Evolutionary conservation across 371 early-diverging fungal genomes (phyloP).

Genomic region (Actinomucor elegans): DNA sequence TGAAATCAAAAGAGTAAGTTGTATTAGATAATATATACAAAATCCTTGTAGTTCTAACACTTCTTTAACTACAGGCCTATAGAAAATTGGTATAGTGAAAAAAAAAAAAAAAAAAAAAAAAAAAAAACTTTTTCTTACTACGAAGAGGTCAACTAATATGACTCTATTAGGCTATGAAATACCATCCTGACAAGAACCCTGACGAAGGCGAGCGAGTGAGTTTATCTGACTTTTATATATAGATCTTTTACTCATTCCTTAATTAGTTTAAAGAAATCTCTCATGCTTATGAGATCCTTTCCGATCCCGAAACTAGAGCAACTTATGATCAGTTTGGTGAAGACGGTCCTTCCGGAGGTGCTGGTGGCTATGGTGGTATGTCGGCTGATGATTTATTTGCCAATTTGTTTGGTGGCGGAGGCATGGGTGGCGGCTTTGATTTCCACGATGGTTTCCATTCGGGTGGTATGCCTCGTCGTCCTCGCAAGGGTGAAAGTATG

Average conservation of each 20-base stretch:
- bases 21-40: neutral
- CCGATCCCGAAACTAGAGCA: constrained; percentile 84
- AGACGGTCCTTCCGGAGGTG: constrained; percentile 70
- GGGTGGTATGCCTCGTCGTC: constrained; percentile 61
- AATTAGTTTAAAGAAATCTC: constrained; percentile 86
- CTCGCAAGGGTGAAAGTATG: constrained; percentile 78
- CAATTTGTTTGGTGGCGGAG: constrained; percentile 75
- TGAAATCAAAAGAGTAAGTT: constrained; percentile 80
- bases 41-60: no score
- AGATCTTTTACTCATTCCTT: neutral
- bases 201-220: constrained; percentile 46
- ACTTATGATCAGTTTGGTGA: constrained; percentile 90
- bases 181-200: constrained; percentile 92
- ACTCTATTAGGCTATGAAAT: constrained; percentile 90
- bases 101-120: no score
- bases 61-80: constrained; percentile 70
- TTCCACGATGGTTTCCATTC: constrained; percentile 45
- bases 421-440: constrained; percentile 35
- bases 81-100: constrained; percentile 68
- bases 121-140: no score
- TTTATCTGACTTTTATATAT: neutral
- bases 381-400: constrained; percentile 85
- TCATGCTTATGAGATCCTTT: constrained; percentile 95
- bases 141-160: no score
- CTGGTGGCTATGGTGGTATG: constrained; percentile 57